Conservation (phyloP, 148 eudicot genomes). For the Camellia sinensis region DNA sequence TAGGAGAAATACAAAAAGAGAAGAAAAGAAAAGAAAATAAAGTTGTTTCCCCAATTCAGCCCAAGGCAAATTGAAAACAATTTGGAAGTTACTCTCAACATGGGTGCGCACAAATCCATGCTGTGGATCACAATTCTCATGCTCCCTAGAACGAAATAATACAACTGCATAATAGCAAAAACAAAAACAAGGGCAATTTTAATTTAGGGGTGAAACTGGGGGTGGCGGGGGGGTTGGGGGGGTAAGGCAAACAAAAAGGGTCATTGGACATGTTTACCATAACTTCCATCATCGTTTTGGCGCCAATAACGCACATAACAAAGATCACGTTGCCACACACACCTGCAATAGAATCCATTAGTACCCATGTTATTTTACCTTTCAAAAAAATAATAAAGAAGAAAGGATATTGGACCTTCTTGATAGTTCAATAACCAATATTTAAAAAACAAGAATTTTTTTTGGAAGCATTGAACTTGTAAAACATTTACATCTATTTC, state of each 20-base stretch:
- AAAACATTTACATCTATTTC: background rate
- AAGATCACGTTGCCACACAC: conserved; percentile 98
- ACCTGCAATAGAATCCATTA: conserved; percentile 43
- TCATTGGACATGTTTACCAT: conserved; percentile 48
- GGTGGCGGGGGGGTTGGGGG: too few relatives aligned
- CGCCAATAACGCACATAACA: conserved; percentile 99
- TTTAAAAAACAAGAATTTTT: background rate
- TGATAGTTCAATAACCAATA: conserved; percentile 3
- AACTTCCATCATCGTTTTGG: conserved; percentile 98
- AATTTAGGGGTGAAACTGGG: conserved; percentile 6
- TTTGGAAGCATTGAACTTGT: background rate
- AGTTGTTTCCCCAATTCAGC: background rate
- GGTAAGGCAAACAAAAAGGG: background rate
- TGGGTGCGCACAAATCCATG: conserved; percentile 98
- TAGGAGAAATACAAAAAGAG: background rate
- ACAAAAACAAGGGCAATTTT: conserved; percentile 6
- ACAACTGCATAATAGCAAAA: conserved; percentile 66
- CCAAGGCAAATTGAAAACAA: conserved; percentile 20
- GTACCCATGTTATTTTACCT: background rate
- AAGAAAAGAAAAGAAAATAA: background rate
- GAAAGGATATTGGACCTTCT: conserved; percentile 1
- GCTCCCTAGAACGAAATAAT: conserved; percentile 90
- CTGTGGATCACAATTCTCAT: conserved; percentile 88
- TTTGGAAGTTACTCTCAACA: conserved; percentile 72
- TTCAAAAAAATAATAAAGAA: background rate